Percentiles rank a stretch among this genome's conserved stretches.
phyloP scores from a whole-genome alignment of 1,139 yeast species.

The Diutina neorugosa region DNA sequence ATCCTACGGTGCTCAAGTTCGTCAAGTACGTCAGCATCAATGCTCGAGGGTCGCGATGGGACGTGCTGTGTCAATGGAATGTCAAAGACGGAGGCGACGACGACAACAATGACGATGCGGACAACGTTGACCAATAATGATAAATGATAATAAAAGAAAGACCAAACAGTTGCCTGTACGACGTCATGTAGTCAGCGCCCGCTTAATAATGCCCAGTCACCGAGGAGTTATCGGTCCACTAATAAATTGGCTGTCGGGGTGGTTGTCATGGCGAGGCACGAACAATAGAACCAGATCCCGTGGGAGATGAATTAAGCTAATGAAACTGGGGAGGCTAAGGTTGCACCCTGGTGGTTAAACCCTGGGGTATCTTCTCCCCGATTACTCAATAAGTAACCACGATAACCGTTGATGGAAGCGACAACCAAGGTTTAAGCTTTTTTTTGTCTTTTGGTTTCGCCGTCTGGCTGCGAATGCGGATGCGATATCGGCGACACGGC shows the following conservation, averaged over 20 bases:
- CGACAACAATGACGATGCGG: not conserved
- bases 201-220: not conserved
- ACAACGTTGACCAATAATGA: not conserved
- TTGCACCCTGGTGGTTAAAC: no score
- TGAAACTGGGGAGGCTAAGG: not conserved
- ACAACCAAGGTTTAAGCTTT: no score
- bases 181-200: not conserved
- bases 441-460: no score
- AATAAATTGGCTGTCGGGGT: not conserved
- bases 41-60: conserved; percentile 94
- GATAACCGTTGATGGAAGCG: no score
- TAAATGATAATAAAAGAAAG: not conserved
- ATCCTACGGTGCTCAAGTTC: conserved; percentile 74
- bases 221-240: not conserved
- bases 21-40: conserved; percentile 82
- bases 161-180: not conserved
- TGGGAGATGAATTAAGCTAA: not conserved
- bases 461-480: no score
- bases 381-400: no score
- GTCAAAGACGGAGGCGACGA: conserved; percentile 21
- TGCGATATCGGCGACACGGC: no score
- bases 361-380: no score
- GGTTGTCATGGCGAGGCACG: not conserved
- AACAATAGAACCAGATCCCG: not conserved
- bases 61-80: conserved; percentile 70